These are phyloP conservation scores for Alternaria hordeiaustralica DNA, from an alignment of 2,329 filamentous ascomycete species.

Conservation along the genomic window DNA sequence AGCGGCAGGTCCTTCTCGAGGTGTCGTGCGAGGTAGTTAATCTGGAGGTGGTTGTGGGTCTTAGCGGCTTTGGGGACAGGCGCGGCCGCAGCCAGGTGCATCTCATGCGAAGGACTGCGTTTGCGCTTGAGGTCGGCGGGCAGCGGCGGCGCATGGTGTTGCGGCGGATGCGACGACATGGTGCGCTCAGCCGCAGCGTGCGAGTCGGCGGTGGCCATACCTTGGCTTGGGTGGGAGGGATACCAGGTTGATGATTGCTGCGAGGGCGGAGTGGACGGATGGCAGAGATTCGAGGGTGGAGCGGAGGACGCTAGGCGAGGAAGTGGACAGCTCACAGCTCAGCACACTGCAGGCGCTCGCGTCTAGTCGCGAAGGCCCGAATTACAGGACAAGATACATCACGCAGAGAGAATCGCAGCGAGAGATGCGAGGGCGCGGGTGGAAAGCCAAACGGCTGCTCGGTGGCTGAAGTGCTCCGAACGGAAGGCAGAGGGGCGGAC, in stretches of 20 bases:
- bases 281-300: slow-evolving; percentile 26
- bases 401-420: slow-evolving; percentile 2
- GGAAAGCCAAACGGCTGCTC: slow-evolving; percentile 7
- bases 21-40: slow-evolving; percentile 71
- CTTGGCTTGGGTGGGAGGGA: slow-evolving; percentile 19
- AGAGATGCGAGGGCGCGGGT: background rate
- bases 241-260: slow-evolving; percentile 19
- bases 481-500: slow-evolving; percentile 7
- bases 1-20: slow-evolving; percentile 67
- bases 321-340: slow-evolving; percentile 5
- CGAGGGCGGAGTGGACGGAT: slow-evolving; percentile 22
- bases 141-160: slow-evolving; percentile 28
- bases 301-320: slow-evolving; percentile 26
- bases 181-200: slow-evolving; percentile 25
- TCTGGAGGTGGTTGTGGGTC: slow-evolving; percentile 67
- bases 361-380: slow-evolving; percentile 11
- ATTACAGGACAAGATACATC: slow-evolving; percentile 7
- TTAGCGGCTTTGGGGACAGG: slow-evolving; percentile 60
- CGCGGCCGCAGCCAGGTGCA: slow-evolving; percentile 39
- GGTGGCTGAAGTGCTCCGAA: slow-evolving; percentile 9
- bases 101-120: slow-evolving; percentile 51
- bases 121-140: slow-evolving; percentile 55
- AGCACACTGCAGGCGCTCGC: slow-evolving; percentile 5
- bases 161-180: slow-evolving; percentile 31
- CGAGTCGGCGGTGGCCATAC: slow-evolving; percentile 35